Evolutionary conservation across 2,329 filamentous ascomycete genomes (phyloP).

Genomic region (Colletotrichum sp.): DNA sequence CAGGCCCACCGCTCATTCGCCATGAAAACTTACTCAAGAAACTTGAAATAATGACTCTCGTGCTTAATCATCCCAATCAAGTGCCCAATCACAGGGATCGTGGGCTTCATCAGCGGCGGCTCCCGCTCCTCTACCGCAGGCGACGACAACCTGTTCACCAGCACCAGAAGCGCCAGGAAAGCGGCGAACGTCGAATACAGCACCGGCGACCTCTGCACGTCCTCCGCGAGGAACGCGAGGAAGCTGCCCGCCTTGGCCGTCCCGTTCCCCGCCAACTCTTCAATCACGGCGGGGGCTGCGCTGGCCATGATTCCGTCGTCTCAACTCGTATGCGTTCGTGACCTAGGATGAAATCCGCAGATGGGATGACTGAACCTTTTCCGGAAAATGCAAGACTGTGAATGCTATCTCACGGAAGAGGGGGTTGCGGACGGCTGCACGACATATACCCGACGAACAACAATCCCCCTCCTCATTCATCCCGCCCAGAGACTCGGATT

Average conservation of each 20-base stretch:
- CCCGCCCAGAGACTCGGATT: neutral
- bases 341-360: accelerated
- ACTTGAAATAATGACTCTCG: conserved; percentile 40
- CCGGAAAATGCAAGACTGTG: accelerated
- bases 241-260: neutral
- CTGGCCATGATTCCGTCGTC: neutral
- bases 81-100: conserved; percentile 52
- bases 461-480: neutral
- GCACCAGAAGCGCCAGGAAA: neutral
- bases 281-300: neutral
- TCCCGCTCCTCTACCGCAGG: conserved; percentile 37
- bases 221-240: neutral
- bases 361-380: neutral
- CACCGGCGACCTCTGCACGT: neutral
- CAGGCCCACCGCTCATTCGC: neutral
- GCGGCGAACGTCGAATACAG: neutral
- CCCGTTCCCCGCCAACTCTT: neutral
- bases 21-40: conserved; percentile 37
- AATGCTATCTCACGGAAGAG: neutral
- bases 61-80: conserved; percentile 45
- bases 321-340: neutral
- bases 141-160: neutral
- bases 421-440: neutral
- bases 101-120: conserved; percentile 44
- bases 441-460: neutral